Base-by-base conservation (phyloP, 129 eudicot species). In the Mikania micrantha region DNA sequence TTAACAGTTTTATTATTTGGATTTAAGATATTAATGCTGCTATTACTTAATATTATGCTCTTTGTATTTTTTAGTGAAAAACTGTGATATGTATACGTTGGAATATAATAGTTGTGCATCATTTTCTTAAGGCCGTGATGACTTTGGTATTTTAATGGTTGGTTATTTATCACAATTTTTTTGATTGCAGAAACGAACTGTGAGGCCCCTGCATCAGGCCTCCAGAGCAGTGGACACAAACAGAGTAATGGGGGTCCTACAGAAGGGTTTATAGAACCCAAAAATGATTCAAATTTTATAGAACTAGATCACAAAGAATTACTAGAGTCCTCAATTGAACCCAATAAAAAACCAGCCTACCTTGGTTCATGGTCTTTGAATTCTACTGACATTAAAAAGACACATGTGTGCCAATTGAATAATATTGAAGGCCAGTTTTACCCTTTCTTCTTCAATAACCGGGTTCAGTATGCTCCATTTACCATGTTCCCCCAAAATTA, bases 171-270 rank as follows among this genome's bases (percentile, higher is more conserved):
- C 1, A 15, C 1, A 39, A 39, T 2, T 39, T 39, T 4, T 61
- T 12, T 34, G 24, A 32, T 22, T 79, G 79, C 87, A 84, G 91
- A 85, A 78, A 70, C 81, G 76, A 78, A 81, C 73, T 82, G 77
- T 74, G 97, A 85, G 87, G 97, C 78, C 78, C 81, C 81, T 8
- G 38, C 80, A 62, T 64, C 56, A 41, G 82, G 87, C 84, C 80
- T 84, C 76, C 90, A 78, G 74, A 77, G 70, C 56, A 79, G 78
- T 48, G 84, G 81, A 38, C 67, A 69, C 77, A 82, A 72, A 19
- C 85, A 68, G 17, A 71, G 53, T 70, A 70, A 52, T 32, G 75
- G 83, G 70, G 72, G 63, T 79, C 81, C 70, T 13, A 8, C 49
- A 60, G 82, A 85, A 69, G 87, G 83, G 39, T 75, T 80, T 64